Evolutionary conservation across 2,329 filamentous ascomycete species (phyloP), one percentile per base, ranked within the genome.

Genomic region (Neonectria faginata): DNA sequence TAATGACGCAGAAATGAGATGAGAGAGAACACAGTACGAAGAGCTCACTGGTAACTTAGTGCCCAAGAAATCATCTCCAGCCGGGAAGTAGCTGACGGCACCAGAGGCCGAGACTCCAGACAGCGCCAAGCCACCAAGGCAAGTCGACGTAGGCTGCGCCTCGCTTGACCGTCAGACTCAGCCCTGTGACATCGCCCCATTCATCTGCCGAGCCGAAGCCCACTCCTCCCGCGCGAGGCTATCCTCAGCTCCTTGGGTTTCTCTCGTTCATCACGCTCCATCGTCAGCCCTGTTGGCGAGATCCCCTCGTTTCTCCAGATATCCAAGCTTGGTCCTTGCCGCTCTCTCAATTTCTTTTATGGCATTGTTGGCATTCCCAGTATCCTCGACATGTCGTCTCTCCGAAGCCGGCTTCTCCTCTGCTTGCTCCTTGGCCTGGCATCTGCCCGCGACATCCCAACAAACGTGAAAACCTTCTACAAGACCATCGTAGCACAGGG

Each of bases 391-490:
- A 71, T 71, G 69, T 22, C 16, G 9, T 63, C 66, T 57, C 64
- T 71, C 53, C 69, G 66, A 55, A 51, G 55, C 48, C 60, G 67
- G 18, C 64, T 74, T 10, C 59, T 74, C 20, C 20, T 70, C 14
- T 71, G 67, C 4, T 42, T 68, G 11, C 64, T 73, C 29, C 67
- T 64, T 18, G 64, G 69, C 36, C 20, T 70, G 7, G 67, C 65
- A 20, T 61, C 70, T 3, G 68, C 73, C 20, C 76, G 76, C 41
- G 75, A 79, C 16, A 63, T 84, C 3, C 82, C 82, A 16, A 65
- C 73, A 44, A 83, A 83, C 62, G 73, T 84, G 9, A 73, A 75
- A 48, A 67, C 65, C 54, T 79, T 84, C 58, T 82, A 82, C 70
- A 74, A 83, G 60, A 74, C 73, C 58, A 71, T 84, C 64, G 74